phyloP scores from a whole-genome alignment of 2,329 filamentous ascomycete genomes.

The Paecilomyces sp. region DNA sequence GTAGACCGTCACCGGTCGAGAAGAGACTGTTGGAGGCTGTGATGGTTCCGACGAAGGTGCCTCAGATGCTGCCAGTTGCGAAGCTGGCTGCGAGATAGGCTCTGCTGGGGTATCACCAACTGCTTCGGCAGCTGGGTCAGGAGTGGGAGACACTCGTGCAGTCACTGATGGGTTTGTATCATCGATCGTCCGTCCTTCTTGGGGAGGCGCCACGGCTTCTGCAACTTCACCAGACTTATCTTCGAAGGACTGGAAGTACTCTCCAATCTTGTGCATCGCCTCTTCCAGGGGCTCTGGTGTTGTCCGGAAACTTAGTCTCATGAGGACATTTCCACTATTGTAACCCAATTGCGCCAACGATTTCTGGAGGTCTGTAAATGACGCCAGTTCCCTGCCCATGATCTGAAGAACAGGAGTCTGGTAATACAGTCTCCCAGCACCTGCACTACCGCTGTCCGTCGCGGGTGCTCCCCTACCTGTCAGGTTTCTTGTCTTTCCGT shows the following conservation, averaged over 20 bases:
- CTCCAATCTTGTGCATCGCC: constrained; percentile 72
- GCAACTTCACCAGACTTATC: constrained; percentile 16
- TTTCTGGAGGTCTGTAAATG: constrained; percentile 79
- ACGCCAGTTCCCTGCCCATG: constrained; percentile 70
- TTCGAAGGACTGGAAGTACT: constrained; percentile 57
- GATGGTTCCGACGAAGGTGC: constrained; percentile 13
- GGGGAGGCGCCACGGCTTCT: constrained; percentile 9
- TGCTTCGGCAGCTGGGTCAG: constrained; percentile 10
- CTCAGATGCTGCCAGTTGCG: constrained; percentile 1
- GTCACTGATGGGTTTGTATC: constrained; percentile 4
- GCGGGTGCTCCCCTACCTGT: constrained; percentile 70
- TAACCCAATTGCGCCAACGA: constrained; percentile 80
- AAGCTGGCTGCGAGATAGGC: background rate
- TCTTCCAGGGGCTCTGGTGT: constrained; percentile 75
- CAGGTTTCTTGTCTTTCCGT: constrained; percentile 63
- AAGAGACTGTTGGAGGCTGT: constrained; percentile 32
- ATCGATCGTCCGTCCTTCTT: background rate
- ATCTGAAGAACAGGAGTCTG: constrained; percentile 80
- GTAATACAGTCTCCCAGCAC: constrained; percentile 74
- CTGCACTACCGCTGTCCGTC: constrained; percentile 44
- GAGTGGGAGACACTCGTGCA: constrained; percentile 4
- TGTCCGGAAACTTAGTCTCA: constrained; percentile 68
- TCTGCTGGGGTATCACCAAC: constrained; percentile 3
- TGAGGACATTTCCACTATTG: constrained; percentile 71
- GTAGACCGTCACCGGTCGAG: constrained; percentile 59